These are phyloP conservation scores for Hymenoscyphus albidus DNA, from an alignment of 2,329 filamentous ascomycete species.

Conservation along the genomic window DNA sequence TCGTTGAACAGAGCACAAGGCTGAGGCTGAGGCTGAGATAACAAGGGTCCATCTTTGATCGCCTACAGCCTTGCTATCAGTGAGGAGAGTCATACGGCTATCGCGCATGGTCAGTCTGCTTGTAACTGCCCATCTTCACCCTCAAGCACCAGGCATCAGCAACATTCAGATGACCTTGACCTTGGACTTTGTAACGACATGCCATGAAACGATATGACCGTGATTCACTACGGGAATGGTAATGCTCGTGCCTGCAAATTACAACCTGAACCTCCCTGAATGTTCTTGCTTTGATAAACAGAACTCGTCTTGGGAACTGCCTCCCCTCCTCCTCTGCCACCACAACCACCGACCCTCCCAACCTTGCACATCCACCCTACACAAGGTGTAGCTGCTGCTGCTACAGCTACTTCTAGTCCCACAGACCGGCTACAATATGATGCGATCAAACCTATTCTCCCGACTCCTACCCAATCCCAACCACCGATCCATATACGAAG, in stretches of 20 bases:
- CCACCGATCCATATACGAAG: slow-evolving; percentile 36
- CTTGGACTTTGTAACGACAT: slow-evolving; percentile 20
- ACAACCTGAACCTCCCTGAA: slow-evolving; percentile 13
- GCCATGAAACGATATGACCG: slow-evolving; percentile 15
- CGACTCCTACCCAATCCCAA: slow-evolving; percentile 33
- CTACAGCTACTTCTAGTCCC: neutral
- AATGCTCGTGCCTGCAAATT: neutral
- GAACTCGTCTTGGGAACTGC: slow-evolving; percentile 21
- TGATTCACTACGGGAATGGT: slow-evolving; percentile 7
- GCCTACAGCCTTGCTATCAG: slow-evolving; percentile 7
- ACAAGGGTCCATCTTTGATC: neutral
- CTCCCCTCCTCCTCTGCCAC: slow-evolving; percentile 8
- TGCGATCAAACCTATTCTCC: slow-evolving; percentile 35
- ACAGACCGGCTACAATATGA: slow-evolving; percentile 24
- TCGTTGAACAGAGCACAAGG: neutral
- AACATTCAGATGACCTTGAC: slow-evolving; percentile 22
- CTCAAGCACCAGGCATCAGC: slow-evolving; percentile 15
- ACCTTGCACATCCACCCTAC: slow-evolving; percentile 1
- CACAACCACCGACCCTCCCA: neutral
- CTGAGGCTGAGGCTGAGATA: too few species aligned
- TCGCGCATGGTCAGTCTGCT: slow-evolving; percentile 16
- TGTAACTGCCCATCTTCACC: neutral
- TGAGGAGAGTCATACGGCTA: slow-evolving; percentile 18
- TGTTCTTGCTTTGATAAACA: slow-evolving; percentile 20
- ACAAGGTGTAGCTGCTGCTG: slow-evolving; percentile 3